Evolutionary conservation across 768 basidiomycete species (phyloP), one percentile per base, ranked within the genome.

Genomic region (Floccularia luteovirens): DNA sequence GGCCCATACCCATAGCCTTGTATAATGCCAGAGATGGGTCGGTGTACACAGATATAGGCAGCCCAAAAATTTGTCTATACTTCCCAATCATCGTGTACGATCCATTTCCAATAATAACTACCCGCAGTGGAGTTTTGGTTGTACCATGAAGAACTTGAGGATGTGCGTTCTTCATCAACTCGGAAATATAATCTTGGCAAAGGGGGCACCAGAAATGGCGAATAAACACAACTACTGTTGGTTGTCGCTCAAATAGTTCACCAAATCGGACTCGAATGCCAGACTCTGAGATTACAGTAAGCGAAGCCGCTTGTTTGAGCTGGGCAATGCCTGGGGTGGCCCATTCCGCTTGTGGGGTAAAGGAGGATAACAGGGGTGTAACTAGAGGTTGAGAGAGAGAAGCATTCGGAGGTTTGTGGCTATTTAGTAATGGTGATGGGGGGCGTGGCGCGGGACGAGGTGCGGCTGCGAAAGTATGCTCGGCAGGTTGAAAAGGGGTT

Each of bases 191-290:
- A 57, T 94, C 90, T 53, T 90, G 88, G 57, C 87, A 90, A 10
- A 79, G 60, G 0, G 86, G 82, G 53, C 90, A 92, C 85, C 81
- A 87, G 61, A 91, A 91, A 58, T 90, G 87, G 31, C 91, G 70
- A 46, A 96, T 82, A 64, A 94, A 94, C 30, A 91, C 61, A 38
- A 90, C 78, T 46, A 91, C 71, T 0, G 82, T 83, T 42, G 64
- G 63, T 35, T 63, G 65, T 5, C 52, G 45, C 23, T 50, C 66
- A 51, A 82, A 80, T 28, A 94, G 57, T 17, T 79, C 73, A 0
- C 84, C 82, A 45, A 93, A 90, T 24, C 60, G 65, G 39, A 85
- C 64, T 6, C 74, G 69, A 6, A 76, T 49, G 2, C 90, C 90
- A 11, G 75, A 74, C 44, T 83, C 77, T 28, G 77, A 73, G 31